Evolutionary conservation across 2,329 filamentous ascomycete genomes (phyloP), one percentile per base, ranked within the genome.

Genomic region (Metarhizium album): DNA sequence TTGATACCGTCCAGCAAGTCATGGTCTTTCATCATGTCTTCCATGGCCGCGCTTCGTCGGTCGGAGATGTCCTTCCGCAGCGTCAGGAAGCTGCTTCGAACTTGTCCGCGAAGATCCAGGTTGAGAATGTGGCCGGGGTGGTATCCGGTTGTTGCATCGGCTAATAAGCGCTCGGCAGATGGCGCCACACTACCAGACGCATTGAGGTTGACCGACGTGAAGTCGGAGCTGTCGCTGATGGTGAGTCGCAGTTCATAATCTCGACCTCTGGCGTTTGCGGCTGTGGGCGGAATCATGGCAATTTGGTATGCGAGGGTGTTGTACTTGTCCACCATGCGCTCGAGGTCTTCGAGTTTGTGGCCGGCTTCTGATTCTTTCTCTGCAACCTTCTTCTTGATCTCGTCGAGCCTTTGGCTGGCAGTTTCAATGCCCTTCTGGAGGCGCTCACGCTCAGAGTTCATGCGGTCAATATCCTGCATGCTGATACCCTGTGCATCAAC

Each of bases 391-490:
- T 80, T 84, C 71, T 94, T 94, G 8, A 85, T 79, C 55, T 97
- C 93, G 52, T 96, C 90, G 0, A 96, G 74, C 48, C 88, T 79
- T 50, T 80, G 75, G 5, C 81, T 76, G 0, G 88, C 86, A 2
- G 83, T 79, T 59, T 95, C 89, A 43, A 95, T 84, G 42, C 84
- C 87, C 60, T 86, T 90, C 57, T 95, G 88, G n/a, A 98, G 78
- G 45, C 93, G 83, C 62, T 98, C 93, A 49, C 90, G 84, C 67
- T 98, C 93, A 35, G 87, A 84, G 59, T 90, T 95, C 91, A 98
- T 96, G 67, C 93, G 89, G 76, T 98, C 93, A 64, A 98, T 97
- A 77, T 98, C 93, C 70, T 93, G 87, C 70, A 96, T 94, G 61
- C 90, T 94, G 65, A 98, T 90, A 2, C 93, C 93, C 64, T 95